Evolutionary conservation across 805 yeast species (phyloP).

Genomic region (Cyberlindnera xishuangbannaensis): DNA sequence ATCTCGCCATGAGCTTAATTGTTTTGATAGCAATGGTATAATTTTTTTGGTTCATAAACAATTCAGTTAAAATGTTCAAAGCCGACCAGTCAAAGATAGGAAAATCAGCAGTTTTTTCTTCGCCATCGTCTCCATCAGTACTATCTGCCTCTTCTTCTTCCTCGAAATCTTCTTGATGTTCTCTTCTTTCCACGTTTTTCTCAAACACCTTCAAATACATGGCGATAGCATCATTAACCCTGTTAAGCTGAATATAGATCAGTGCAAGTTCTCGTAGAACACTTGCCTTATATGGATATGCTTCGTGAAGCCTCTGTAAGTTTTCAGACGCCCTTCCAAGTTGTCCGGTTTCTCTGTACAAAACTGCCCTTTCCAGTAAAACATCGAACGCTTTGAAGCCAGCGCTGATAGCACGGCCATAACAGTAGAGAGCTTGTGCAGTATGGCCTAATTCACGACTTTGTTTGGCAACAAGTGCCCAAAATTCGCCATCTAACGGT

Average conservation of each 20-base stretch:
- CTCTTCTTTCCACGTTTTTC: conserved; percentile 44
- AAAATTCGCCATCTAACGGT: conserved; percentile 68
- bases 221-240: conserved; percentile 69
- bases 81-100: conserved; percentile 83
- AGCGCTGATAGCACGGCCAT: conserved; percentile 51
- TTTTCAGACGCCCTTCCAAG: conserved; percentile 71
- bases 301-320: conserved; percentile 49
- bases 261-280: conserved; percentile 59
- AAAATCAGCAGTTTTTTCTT: conserved; percentile 24
- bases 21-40: conserved; percentile 58
- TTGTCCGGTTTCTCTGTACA: conserved; percentile 62
- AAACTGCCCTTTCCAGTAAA: conserved; percentile 56
- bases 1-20: conserved; percentile 68
- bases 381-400: conserved; percentile 46
- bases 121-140: conserved; percentile 23
- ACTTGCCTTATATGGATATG: conserved; percentile 53
- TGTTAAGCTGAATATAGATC: conserved; percentile 40
- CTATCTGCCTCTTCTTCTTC: conserved; percentile 6
- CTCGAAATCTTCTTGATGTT: conserved; percentile 4
- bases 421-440: conserved; percentile 77
- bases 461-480: conserved; percentile 71
- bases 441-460: conserved; percentile 60
- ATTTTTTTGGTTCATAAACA: conserved; percentile 64
- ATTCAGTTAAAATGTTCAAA: conserved; percentile 75
- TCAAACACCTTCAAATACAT: conserved; percentile 61